These are phyloP conservation scores for Coprinellus aureogranulatus DNA, from an alignment of 768 basidiomycete species.

Conservation along the genomic window DNA sequence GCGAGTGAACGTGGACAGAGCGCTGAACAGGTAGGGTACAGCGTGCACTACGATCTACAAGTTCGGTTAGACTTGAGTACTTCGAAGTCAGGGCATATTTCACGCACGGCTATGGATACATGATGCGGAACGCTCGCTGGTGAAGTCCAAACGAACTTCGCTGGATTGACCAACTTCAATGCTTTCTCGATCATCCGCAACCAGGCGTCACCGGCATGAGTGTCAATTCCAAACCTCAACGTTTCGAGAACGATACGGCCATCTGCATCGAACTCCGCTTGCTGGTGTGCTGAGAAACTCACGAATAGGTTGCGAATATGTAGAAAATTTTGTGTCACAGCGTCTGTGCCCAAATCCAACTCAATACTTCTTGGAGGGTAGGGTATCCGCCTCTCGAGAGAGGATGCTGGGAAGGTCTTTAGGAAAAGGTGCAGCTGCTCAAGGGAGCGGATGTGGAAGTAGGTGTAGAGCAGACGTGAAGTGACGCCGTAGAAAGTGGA, in stretches of 20 bases:
- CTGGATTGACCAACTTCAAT: conserved; percentile 39
- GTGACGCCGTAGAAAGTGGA: conserved; percentile 17
- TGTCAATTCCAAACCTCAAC: conserved; percentile 23
- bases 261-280: conserved; percentile 18
- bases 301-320: neutral
- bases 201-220: conserved; percentile 20
- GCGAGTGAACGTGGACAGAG: conserved; percentile 40
- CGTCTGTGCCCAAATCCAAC: neutral
- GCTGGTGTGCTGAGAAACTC: neutral
- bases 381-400: no score
- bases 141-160: conserved; percentile 53
- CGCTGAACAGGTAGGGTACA: conserved; percentile 36
- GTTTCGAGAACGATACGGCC: conserved; percentile 23
- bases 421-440: conserved; percentile 19
- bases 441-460: conserved; percentile 18
- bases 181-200: conserved; percentile 22
- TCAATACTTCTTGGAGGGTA: neutral
- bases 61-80: neutral
- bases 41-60: conserved; percentile 43
- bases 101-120: conserved; percentile 59
- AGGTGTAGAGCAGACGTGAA: conserved; percentile 16
- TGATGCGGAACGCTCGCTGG: conserved; percentile 58
- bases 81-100: neutral
- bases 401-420: neutral
- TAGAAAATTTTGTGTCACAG: neutral